These are phyloP conservation scores for Coemansia sp. DNA, from an alignment of 192 early-diverging fungal genomes.

Conservation along the genomic window DNA sequence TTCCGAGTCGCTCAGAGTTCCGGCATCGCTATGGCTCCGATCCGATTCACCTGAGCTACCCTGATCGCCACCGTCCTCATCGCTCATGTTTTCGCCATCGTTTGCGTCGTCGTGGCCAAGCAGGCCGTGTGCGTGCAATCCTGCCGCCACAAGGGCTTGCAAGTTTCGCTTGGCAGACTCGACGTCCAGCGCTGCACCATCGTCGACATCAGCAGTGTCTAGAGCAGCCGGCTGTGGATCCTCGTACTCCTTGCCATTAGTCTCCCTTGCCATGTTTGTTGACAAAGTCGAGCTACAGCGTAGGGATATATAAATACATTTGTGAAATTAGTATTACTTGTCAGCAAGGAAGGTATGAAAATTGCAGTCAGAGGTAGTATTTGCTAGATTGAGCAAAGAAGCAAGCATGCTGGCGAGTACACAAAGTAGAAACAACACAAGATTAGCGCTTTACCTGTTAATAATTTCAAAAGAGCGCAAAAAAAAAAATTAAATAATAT, in stretches of 20 bases:
- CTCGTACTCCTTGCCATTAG: neutral
- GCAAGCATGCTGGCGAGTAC: too few species aligned
- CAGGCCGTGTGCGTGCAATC: slow-evolving; percentile 43
- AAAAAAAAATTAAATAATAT: too few species aligned
- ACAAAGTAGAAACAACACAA: too few species aligned
- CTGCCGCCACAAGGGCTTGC: slow-evolving; percentile 47
- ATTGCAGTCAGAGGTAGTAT: too few species aligned
- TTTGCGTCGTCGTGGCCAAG: slow-evolving; percentile 17
- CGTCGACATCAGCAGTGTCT: neutral
- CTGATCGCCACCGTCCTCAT: slow-evolving; percentile 10
- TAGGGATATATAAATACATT: neutral
- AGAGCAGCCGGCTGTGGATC: neutral
- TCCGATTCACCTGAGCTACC: slow-evolving; percentile 7
- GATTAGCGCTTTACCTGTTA: too few species aligned
- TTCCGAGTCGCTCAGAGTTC: neutral
- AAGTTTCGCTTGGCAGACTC: slow-evolving; percentile 50
- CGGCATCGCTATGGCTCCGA: slow-evolving; percentile 9
- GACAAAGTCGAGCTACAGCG: neutral
- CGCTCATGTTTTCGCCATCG: slow-evolving; percentile 13
- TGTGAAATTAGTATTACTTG: neutral
- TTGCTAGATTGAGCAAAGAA: too few species aligned
- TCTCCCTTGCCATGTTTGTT: neutral
- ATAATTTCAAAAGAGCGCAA: too few species aligned
- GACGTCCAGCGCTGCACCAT: slow-evolving; percentile 21
- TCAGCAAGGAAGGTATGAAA: too few species aligned